These are phyloP conservation scores for Ziziphus jujuba DNA, from an alignment of 306 rosid species.

Conservation along the genomic window DNA sequence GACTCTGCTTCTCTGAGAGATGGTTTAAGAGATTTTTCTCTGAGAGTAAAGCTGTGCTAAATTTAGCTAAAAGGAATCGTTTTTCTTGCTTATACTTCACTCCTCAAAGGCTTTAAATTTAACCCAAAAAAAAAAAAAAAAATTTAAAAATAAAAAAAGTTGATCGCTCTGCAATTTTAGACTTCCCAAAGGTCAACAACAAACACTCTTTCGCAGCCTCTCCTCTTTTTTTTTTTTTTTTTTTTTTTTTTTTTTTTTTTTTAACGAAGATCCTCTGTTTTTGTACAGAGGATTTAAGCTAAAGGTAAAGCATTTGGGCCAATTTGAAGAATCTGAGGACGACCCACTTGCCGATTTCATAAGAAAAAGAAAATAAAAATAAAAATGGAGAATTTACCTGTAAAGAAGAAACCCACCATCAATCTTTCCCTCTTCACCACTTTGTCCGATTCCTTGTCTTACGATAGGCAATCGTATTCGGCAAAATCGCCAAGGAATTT, in stretches of 20 bases:
- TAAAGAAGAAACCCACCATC: constrained; percentile 38
- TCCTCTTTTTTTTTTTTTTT: not conserved
- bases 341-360: constrained; percentile 13
- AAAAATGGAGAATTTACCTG: constrained; percentile 34
- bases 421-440: constrained; percentile 43
- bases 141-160: too few species aligned
- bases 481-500: constrained; percentile 48
- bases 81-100: constrained; percentile 13
- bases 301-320: not conserved
- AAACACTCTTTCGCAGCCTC: not conserved
- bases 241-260: too few species aligned
- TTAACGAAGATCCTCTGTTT: constrained; percentile 19
- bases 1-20: not conserved
- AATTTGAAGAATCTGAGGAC: constrained; percentile 7
- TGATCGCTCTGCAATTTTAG: too few species aligned
- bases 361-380: not conserved
- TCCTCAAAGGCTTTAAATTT: constrained; percentile 3
- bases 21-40: not conserved
- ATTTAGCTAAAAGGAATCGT: constrained; percentile 2
- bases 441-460: constrained; percentile 41
- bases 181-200: not conserved
- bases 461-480: constrained; percentile 20
- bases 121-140: not conserved
- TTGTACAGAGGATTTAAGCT: not conserved
- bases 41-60: not conserved